Percentiles rank a stretch among this genome's conserved stretches.
Conservation (phyloP, 306 rosid species). For the Acacia confusa region DNA sequence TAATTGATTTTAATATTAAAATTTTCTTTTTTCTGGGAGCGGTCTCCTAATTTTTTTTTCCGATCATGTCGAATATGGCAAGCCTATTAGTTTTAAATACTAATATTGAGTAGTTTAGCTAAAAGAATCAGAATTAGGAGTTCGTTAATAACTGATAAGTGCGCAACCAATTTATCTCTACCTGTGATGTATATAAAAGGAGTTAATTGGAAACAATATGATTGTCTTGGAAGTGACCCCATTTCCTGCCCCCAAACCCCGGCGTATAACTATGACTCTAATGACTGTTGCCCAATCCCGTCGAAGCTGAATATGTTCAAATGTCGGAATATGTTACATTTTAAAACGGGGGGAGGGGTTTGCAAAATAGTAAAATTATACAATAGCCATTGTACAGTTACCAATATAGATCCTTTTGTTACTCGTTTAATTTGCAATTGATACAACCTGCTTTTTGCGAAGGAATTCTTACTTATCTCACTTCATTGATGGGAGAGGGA, state of each 20-base stretch:
- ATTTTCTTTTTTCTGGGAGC: neutral
- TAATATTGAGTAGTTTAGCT: neutral
- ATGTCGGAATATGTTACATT: no score
- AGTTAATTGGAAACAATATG: neutral
- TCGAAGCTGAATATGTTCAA: no score
- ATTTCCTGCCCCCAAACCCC: no score
- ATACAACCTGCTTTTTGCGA: neutral
- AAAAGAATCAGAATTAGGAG: neutral
- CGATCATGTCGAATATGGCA: neutral
- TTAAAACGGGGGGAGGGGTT: no score
- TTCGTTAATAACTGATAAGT: neutral
- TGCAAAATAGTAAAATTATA: no score
- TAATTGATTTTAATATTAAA: slow-evolving; percentile 29
- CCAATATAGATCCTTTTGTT: neutral
- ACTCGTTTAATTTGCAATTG: neutral
- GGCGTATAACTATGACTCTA: no score
- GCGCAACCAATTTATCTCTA: neutral
- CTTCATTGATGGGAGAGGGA: no score
- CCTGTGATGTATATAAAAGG: neutral
- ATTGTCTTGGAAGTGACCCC: neutral
- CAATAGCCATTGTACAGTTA: neutral
- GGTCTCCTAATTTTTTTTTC: neutral
- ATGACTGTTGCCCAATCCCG: no score
- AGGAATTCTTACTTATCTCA: no score
- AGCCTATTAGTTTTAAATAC: neutral